These are phyloP conservation scores for Pestalotiopsis sp. DNA, from an alignment of 2,329 filamentous ascomycete genomes.

Conservation along the genomic window DNA sequence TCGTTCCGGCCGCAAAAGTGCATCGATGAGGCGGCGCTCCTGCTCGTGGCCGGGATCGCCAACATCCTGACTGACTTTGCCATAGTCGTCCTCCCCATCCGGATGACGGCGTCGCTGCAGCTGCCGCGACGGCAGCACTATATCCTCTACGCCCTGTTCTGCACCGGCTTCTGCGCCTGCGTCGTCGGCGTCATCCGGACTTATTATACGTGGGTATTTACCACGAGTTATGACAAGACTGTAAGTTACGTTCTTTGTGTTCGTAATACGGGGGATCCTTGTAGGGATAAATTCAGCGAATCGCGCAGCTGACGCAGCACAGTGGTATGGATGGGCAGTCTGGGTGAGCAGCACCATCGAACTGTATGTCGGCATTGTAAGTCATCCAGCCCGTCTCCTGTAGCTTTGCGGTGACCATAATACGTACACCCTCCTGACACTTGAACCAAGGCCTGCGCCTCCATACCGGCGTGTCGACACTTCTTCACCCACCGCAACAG, in stretches of 20 bases:
- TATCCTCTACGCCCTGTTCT: slow-evolving; percentile 44
- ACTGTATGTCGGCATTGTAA: slow-evolving; percentile 38
- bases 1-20: slow-evolving; percentile 35
- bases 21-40: slow-evolving; percentile 47
- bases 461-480: slow-evolving; percentile 37
- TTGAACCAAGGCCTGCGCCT: slow-evolving; percentile 33
- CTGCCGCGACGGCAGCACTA: slow-evolving; percentile 45
- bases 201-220: slow-evolving; percentile 31
- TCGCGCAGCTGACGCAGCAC: slow-evolving; percentile 14
- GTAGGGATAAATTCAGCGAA: slow-evolving; percentile 19
- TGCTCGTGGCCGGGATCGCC: slow-evolving; percentile 53
- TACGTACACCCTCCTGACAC: background rate
- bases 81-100: slow-evolving; percentile 48
- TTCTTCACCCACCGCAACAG: slow-evolving; percentile 27
- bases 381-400: slow-evolving; percentile 6
- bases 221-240: slow-evolving; percentile 18
- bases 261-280: background rate
- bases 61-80: slow-evolving; percentile 59
- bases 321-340: slow-evolving; percentile 32
- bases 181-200: slow-evolving; percentile 33
- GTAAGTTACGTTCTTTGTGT: background rate
- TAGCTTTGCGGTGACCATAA: background rate
- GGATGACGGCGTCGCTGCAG: slow-evolving; percentile 42
- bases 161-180: slow-evolving; percentile 44
- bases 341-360: slow-evolving; percentile 34